Evolutionary conservation across 2,329 filamentous ascomycete species (phyloP).

Genomic region (Thielaviopsis cerberus): DNA sequence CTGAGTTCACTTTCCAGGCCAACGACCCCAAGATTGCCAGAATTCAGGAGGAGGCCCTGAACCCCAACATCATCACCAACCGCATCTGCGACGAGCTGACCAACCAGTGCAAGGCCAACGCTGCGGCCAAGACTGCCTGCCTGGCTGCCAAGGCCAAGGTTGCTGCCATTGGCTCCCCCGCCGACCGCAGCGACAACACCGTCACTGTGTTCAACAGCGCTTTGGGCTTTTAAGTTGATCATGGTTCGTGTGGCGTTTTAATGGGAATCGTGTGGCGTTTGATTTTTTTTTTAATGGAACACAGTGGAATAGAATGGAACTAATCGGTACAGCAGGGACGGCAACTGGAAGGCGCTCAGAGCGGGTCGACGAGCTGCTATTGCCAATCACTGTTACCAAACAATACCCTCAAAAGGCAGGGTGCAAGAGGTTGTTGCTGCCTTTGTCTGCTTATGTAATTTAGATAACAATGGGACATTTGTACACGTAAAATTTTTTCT

Average conservation of each 20-base stretch:
- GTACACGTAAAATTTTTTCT: not conserved
- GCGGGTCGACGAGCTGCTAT: not conserved
- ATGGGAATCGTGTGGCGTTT: not conserved
- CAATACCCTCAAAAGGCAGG: not conserved
- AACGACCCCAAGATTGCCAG: slow-evolving; percentile 41
- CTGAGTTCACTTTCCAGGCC: slow-evolving; percentile 50
- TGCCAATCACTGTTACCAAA: not conserved
- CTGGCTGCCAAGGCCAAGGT: slow-evolving; percentile 27
- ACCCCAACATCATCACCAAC: slow-evolving; percentile 58
- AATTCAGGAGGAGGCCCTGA: slow-evolving; percentile 45
- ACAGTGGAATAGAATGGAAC: not conserved
- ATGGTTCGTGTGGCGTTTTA: not conserved
- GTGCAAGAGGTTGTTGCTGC: not conserved
- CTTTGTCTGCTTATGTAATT: not conserved
- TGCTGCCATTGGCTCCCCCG: slow-evolving; percentile 11
- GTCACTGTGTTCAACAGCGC: slow-evolving; percentile 12
- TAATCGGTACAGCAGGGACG: not conserved
- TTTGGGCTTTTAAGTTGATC: slow-evolving; percentile 9
- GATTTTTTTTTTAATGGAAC: not conserved
- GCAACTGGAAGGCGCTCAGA: slow-evolving; percentile 1
- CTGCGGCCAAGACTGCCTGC: slow-evolving; percentile 37
- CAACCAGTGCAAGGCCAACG: slow-evolving; percentile 47
- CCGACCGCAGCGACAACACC: slow-evolving; percentile 10
- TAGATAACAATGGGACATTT: not conserved
- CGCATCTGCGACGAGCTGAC: slow-evolving; percentile 50